Base-by-base conservation (phyloP, 1,284 basidiomycete genomes). In the Golubevia sp. region DNA sequence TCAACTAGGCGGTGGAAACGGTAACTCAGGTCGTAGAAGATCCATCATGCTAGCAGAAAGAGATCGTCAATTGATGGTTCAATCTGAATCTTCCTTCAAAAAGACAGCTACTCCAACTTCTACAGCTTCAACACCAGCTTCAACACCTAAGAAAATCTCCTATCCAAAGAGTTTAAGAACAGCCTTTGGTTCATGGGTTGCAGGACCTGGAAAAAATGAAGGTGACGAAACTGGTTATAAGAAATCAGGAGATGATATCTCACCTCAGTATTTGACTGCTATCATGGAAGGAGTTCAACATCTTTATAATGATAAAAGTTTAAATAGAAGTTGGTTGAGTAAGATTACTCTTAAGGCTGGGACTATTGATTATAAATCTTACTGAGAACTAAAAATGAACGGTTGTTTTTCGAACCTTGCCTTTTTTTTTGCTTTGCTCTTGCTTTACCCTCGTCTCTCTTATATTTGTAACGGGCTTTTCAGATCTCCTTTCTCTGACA, bases 261-360 rank as follows among this genome's bases (percentile, higher is more conserved):
- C 51, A 8, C 24, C 24, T 30, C 24, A 53, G n/a, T 53, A 53
- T 30, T n/a, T 53, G 11, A 15, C 11, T 15, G 24, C 11, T 8
- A 53, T 53, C 51, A 53, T 53, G 51, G 24, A 53, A 53, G 51
- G 51, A 8, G 51, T 53, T n/a, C 11, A 53, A 15, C 11, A 13
- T 25, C 51, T 53, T 30, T 53, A 53, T 30, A n/a, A n/a, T n/a
- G 51, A 30, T 53, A 30, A 25, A 8, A 13, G 13, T 30, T 53
- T 25, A 15, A n/a, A 53, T 53, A 8, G 24, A 30, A 53, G 24
- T 25, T 53, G 51, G 51, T 30, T 53, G 24, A 30, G 13, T 15
- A 30, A 30, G 24, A 8, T 53, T n/a, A 13, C 27, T 25, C 51
- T 53, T n/a, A 53, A 53, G 51, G 11, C 24, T 25, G 51, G 51